phyloP scores from a whole-genome alignment of 2,329 filamentous ascomycete genomes.

The Myriangium duriaei region DNA sequence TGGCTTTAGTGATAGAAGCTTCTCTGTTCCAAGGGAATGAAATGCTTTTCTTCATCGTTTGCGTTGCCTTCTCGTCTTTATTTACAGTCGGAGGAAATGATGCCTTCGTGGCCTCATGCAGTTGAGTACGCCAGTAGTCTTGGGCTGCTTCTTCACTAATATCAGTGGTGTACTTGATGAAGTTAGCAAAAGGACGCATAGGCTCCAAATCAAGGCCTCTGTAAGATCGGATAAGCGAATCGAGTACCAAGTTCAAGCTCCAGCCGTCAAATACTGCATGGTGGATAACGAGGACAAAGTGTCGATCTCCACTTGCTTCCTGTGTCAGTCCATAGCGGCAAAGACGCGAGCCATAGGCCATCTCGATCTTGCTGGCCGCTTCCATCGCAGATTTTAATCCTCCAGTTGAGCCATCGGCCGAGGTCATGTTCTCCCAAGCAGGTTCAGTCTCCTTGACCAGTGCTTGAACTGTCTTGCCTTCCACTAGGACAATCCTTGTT shows the following conservation, averaged over 20 bases:
- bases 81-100: not conserved
- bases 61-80: not conserved
- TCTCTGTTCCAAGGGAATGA: not conserved
- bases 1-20: not conserved
- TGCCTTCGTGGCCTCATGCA: not conserved
- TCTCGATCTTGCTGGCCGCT: conserved; percentile 22
- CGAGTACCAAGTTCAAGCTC: conserved; percentile 1
- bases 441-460: conserved; percentile 19
- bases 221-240: conserved; percentile 19
- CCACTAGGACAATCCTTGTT: conserved; percentile 1
- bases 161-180: not conserved
- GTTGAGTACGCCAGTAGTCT: not conserved
- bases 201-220: conserved; percentile 12
- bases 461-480: conserved; percentile 11
- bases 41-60: not conserved
- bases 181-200: not conserved
- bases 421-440: conserved; percentile 20
- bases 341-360: conserved; percentile 28
- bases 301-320: conserved; percentile 10
- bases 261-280: conserved; percentile 6
- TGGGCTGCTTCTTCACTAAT: not conserved
- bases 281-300: conserved; percentile 1
- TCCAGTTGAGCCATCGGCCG: conserved; percentile 6
- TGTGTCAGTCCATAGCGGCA: conserved; percentile 13
- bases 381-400: conserved; percentile 23